Percentiles rank a stretch among this genome's conserved stretches.
Conservation (phyloP, 129 eudicot species). For the Flaveria robusta region DNA sequence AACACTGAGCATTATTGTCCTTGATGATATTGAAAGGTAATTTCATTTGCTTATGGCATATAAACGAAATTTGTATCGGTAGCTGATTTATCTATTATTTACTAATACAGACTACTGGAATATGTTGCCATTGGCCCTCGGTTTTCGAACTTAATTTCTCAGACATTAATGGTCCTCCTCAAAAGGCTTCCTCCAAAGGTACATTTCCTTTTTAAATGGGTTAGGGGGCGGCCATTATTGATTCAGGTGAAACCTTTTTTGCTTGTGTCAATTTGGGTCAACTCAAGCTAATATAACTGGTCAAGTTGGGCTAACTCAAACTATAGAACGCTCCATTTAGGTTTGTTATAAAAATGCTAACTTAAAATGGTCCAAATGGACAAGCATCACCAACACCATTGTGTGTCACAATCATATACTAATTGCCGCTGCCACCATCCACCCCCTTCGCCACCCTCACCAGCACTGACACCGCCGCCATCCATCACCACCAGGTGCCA, state of each 20-base stretch:
- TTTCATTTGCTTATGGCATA: conserved; percentile 15
- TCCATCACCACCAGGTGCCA: too few relatives aligned
- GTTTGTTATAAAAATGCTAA: too few relatives aligned
- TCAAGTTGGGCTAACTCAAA: background rate
- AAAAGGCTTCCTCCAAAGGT: conserved; percentile 98
- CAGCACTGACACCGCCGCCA: too few relatives aligned
- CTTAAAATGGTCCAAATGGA: too few relatives aligned
- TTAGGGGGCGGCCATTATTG: too few relatives aligned
- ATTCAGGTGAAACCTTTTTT: too few relatives aligned
- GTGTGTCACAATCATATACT: too few relatives aligned
- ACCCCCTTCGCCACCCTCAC: too few relatives aligned
- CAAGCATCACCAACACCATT: too few relatives aligned
- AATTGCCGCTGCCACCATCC: too few relatives aligned
- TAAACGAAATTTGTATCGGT: background rate
- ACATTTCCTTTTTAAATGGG: background rate
- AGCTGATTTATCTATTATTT: background rate
- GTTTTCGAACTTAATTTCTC: conserved; percentile 91
- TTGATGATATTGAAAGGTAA: conserved; percentile 97
- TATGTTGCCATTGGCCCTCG: conserved; percentile 98
- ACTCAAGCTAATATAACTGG: background rate
- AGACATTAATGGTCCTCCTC: conserved; percentile 93
- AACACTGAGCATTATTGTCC: conserved; percentile 79
- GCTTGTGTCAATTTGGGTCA: too few relatives aligned
- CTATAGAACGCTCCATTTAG: too few relatives aligned
- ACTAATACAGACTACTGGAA: conserved; percentile 70